Base-by-base conservation (phyloP, 1,139 yeast genomes). In the Wickerhamomyces sp. region DNA sequence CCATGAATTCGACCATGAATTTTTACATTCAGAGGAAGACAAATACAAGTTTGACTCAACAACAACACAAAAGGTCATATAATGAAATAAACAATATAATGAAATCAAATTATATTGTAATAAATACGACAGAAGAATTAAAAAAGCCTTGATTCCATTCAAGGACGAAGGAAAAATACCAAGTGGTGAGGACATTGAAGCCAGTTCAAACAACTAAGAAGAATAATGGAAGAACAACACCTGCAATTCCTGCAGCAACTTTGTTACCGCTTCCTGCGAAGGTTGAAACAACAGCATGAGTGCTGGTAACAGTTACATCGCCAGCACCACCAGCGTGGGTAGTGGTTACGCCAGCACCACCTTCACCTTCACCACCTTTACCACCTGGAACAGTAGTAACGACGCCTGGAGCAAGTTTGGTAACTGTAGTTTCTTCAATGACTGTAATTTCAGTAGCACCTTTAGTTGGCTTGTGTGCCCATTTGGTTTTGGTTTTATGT, bases 1-100 rank as follows among this genome's bases (percentile, higher is more conserved):
- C 28, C 33, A 36, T 5, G 46, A 48, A 33, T 52, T 51, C 21
- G 55, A 52, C 35, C 33, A 40, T 9, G 51, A 49, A 33, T 52
- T 51, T 29, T 28, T 50, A 17, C 52, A 51, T 29, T 38, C 51
- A 5, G 40, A 46, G n/a, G 41, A 28, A 9, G 39, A 42, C 22
- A 44, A 40, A 33, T 46, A 37, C 21, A 42, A 41, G 24, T 51
- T 35, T 35, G 39, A 47, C 27, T 43, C 52, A 4, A 34, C 52
- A 14, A 43, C 49, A 2, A 45, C 45, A n/a, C 51, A 51, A 31
- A 43, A 46, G n/a, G 18, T 20, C 9, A 36, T 38, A 12, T 33
- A 38, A 24, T 28, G 14, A 4, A n/a, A n/a, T 15, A 15, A 15
- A 6, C n/a, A 14, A 20, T n/a, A 4, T 15, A 14, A 19, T 22